A percentile compares a stretch with the other conserved stretches of the same genome.
Conservation (phyloP, 352 stramenopile genomes). For the Globisporangium paroecandrum region DNA sequence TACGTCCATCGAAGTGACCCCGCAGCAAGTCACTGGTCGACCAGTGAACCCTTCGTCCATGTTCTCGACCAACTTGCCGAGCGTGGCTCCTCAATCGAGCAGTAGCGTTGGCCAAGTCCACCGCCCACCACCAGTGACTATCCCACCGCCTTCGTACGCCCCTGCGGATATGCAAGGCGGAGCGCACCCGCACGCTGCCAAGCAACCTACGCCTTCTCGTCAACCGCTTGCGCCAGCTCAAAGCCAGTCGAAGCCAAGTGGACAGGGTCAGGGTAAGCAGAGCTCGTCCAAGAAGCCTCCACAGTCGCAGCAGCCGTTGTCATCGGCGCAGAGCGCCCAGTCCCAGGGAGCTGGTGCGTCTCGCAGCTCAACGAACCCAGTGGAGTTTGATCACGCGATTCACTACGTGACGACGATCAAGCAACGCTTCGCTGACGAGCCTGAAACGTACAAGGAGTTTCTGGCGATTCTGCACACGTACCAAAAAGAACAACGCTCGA, state of each 20-base stretch:
- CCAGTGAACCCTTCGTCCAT: constrained; percentile 22
- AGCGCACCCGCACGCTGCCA: constrained; percentile 28
- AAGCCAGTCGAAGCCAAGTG: constrained; percentile 25
- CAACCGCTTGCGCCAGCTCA: constrained; percentile 37
- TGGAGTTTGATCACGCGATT: constrained; percentile 99
- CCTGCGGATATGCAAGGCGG: constrained; percentile 36
- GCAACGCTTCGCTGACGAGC: constrained; percentile 96
- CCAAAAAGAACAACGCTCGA: constrained; percentile 98
- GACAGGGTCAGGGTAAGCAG: constrained; percentile 39
- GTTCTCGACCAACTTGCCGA: constrained; percentile 24
- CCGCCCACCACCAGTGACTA: constrained; percentile 64
- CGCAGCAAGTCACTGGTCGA: constrained; percentile 52
- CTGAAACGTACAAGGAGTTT: constrained; percentile 99
- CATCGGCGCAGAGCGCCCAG: constrained; percentile 5
- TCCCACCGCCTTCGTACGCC: constrained; percentile 65
- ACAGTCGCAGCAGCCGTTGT: constrained; percentile 22
- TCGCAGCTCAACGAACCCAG: constrained; percentile 74
- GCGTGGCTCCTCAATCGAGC: constrained; percentile 26
- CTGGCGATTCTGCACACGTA: constrained; percentile 99
- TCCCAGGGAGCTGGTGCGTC: constrained; percentile 13
- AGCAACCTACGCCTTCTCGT: constrained; percentile 50
- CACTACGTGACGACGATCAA: constrained; percentile 99
- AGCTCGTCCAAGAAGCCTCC: constrained; percentile 53
- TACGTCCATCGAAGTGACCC: constrained; percentile 77
- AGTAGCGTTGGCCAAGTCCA: constrained; percentile 39